These are phyloP conservation scores for Clavulina sp. DNA, from an alignment of 768 basidiomycete species.

Conservation along the genomic window DNA sequence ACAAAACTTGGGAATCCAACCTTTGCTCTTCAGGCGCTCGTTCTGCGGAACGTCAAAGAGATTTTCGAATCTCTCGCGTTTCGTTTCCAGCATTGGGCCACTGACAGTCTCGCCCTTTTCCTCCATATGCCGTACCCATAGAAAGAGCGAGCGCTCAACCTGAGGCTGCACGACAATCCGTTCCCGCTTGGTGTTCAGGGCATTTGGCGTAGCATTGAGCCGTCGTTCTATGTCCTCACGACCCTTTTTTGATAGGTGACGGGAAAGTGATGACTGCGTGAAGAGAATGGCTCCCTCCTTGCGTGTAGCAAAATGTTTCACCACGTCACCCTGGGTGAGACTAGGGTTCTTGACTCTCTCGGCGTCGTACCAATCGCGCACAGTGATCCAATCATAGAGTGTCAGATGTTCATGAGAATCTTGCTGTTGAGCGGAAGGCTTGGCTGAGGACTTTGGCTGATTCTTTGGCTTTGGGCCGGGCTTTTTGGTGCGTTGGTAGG, in stretches of 20 bases:
- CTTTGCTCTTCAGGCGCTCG: too few relatives aligned
- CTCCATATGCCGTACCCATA: neutral
- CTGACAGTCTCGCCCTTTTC: neutral
- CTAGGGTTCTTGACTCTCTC: too few relatives aligned
- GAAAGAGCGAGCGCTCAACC: neutral
- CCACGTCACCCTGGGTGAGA: neutral
- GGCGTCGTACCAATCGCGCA: neutral
- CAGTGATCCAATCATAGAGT: slow-evolving; percentile 1
- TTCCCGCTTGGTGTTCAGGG: slow-evolving; percentile 1
- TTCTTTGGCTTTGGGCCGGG: too few relatives aligned
- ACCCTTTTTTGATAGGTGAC: neutral
- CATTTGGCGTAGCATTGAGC: neutral
- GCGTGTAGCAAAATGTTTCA: neutral
- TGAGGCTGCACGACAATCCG: slow-evolving; percentile 1
- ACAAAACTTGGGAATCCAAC: neutral
- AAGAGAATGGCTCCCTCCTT: neutral
- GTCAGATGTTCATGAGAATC: slow-evolving; percentile 4
- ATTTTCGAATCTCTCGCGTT: neutral
- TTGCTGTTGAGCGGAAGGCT: too few relatives aligned
- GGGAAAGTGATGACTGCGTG: neutral
- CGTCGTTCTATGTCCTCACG: neutral
- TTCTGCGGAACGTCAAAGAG: neutral
- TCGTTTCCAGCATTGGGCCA: neutral
- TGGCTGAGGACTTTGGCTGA: too few relatives aligned
- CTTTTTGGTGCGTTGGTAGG: too few relatives aligned